Evolutionary conservation across 176 grass and related monocot genomes (phyloP), one percentile per base, ranked within the genome.

Genomic region (Aegilops sharonensis): DNA sequence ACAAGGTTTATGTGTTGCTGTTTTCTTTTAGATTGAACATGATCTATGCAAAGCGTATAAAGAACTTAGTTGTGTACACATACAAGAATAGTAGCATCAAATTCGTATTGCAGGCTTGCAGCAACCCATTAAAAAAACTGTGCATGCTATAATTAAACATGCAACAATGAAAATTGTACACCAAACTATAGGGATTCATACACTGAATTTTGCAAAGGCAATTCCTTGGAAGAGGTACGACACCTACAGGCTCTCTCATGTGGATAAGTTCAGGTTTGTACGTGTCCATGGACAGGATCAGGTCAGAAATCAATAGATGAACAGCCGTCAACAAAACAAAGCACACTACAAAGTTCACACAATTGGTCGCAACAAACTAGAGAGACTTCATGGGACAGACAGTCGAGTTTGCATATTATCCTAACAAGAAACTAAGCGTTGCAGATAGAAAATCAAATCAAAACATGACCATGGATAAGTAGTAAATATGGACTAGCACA

Each of bases 251-350:
- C 3, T 89, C 35, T 60, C 29, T 21, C 27, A 64, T 81, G 50
- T 88, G 69, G 30, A 69, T 36, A 81, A 32, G 23, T 81, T 70
- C 17, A 72, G 23, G 50, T 88, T 11, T 32, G 24, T 78, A 57
- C 35, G 25, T 6, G 30, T 64, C 54, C 37, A 83, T 66, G 75
- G 84, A 67, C 54, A 54, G 15, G 24, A 86, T 74, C 56, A 83
- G 64, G 42, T 78, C 45, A 78, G 21, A 54, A 7, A 78, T 69
- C 61, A 64, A 80, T 11, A 64, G 39, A 83, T 52, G n/a, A 69
- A 69, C 70, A 88, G 30, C 69, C 39, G 63, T 12, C 36, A 50
- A 80, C 9, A 56, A 80, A 83, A 69, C 72, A n/a, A 84, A 84
- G 13, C 27, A 83, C 40, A 35, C 10, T 12, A 52, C 25, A 77